Conservation (phyloP, 1,284 basidiomycete species). For the Microbotryum violaceum region DNA sequence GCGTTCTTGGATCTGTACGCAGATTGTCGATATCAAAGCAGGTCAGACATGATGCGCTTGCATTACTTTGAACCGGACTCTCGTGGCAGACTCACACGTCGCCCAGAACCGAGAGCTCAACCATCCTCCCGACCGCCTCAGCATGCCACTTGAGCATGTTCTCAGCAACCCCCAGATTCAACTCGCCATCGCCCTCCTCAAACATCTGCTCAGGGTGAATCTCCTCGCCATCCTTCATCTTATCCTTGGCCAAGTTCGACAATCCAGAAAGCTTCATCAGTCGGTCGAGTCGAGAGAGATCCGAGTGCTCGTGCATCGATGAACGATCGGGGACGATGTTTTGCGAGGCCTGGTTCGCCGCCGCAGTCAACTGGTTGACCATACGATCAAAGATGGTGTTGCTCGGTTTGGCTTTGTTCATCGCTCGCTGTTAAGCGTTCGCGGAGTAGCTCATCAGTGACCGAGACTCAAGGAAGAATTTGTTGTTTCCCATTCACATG, state of each 20-base stretch:
- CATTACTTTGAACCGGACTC: too few relatives aligned
- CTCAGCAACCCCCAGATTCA: conserved; percentile 70
- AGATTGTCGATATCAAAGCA: neutral
- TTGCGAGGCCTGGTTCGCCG: conserved; percentile 47
- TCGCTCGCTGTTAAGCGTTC: conserved; percentile 40
- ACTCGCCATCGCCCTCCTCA: conserved; percentile 67
- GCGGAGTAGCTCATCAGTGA: neutral
- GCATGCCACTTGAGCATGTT: conserved; percentile 93
- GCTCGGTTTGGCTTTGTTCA: conserved; percentile 68
- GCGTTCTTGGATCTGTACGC: conserved; percentile 72
- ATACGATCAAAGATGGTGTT: conserved; percentile 76
- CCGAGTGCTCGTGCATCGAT: conserved; percentile 9
- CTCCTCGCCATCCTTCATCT: conserved; percentile 30
- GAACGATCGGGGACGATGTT: conserved; percentile 10
- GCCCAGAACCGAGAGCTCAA: conserved; percentile 67
- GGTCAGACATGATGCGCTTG: too few relatives aligned
- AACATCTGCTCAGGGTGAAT: conserved; percentile 11
- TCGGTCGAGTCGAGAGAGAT: conserved; percentile 29
- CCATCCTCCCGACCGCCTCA: conserved; percentile 82
- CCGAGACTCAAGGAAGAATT: neutral
- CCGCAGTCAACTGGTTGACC: conserved; percentile 78
- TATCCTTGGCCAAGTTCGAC: conserved; percentile 35
- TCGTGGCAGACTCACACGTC: conserved; percentile 61
- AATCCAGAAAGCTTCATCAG: conserved; percentile 66
- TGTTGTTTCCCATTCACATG: conserved; percentile 57